A percentile compares a stretch with the other conserved stretches of the same genome.
phyloP scores from a whole-genome alignment of 2,329 filamentous ascomycete species.

The Cladophialophora immunda region DNA sequence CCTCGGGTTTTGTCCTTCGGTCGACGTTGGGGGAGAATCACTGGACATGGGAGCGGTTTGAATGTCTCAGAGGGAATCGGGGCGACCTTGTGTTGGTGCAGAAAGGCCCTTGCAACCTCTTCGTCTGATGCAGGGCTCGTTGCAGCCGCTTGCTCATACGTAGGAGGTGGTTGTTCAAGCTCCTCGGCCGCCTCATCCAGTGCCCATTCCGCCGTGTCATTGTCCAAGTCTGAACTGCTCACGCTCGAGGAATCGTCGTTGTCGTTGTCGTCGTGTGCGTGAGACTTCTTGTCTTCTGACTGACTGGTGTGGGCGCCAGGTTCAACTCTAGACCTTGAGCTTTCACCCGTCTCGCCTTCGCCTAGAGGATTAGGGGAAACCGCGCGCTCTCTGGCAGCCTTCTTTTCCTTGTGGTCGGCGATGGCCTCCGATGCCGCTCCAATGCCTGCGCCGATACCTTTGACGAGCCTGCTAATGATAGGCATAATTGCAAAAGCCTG shows the following conservation, averaged over 20 bases:
- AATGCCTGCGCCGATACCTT: slow-evolving; percentile 34
- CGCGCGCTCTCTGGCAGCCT: slow-evolving; percentile 24
- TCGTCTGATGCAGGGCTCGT: slow-evolving; percentile 23
- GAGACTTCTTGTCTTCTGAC: slow-evolving; percentile 10
- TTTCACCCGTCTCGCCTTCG: slow-evolving; percentile 17
- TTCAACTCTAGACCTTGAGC: neutral
- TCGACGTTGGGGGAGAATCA: slow-evolving; percentile 63
- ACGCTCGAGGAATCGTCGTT: slow-evolving; percentile 27
- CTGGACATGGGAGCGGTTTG: slow-evolving; percentile 49
- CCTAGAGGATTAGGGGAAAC: slow-evolving; percentile 21
- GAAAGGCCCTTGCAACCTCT: slow-evolving; percentile 28
- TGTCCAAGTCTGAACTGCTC: slow-evolving; percentile 31
- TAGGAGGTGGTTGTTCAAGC: slow-evolving; percentile 27
- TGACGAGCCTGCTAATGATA: slow-evolving; percentile 31
- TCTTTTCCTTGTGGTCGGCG: slow-evolving; percentile 37
- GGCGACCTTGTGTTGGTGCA: slow-evolving; percentile 21
- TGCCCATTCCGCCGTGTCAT: slow-evolving; percentile 34
- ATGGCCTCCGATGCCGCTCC: slow-evolving; percentile 34
- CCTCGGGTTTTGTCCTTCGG: slow-evolving; percentile 59
- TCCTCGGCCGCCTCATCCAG: slow-evolving; percentile 36
- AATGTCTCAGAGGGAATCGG: slow-evolving; percentile 8
- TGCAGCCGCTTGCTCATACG: slow-evolving; percentile 26
- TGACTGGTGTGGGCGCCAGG: neutral
- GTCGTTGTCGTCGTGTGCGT: slow-evolving; percentile 18
- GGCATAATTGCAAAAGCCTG: slow-evolving; percentile 19